Base-by-base conservation (phyloP, 139 green algal species). In the Picochlorum sp. region DNA sequence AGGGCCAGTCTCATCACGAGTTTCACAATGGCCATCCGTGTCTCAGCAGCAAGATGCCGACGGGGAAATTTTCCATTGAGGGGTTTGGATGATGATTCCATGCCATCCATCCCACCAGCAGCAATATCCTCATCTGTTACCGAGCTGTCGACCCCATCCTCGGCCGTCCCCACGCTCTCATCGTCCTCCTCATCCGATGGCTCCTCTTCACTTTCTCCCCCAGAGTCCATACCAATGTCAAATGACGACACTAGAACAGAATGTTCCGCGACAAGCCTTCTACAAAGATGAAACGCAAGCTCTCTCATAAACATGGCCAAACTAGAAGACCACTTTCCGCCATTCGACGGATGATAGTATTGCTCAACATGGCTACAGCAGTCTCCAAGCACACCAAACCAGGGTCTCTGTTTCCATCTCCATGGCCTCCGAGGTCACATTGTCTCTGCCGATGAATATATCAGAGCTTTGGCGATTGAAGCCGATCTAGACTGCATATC, bases 281-380 rank as follows among this genome's bases (percentile, higher is more conserved):
- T 82, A 49, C 69, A 64, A 21, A 93, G 73, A 55, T 82, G 71
- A 34, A 71, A 68, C 30, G 52, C 66, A 38, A 80, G 57, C 57
- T 79, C 50, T 24, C 67, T 64, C 44, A 88, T 57, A 47, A 86
- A 75, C 26, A 68, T 62, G 11, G 59, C 49, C 26, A 88, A 75
- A 32, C 74, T 62, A 26, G 45, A 45, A 24, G 54, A 77, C 82
- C 82, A 89, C 45, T 77, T 83, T 72, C 87, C 88, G 10, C 74
- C 74, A 67, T 96, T 96, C 50, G 69, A 85, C 44, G 89, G 89
- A 69, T 96, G 88, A 52, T 80, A 90, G 74, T 93, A 96, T 68
- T 90, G 80, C 79, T 95, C 87, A 44, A 65, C 47, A 90, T 71
- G 21, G 67, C 65, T 0, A 78, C 81, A 21, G 88, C 49, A 16